phyloP scores from a whole-genome alignment of 1,284 basidiomycete genomes.

The Fomes fomentarius region DNA sequence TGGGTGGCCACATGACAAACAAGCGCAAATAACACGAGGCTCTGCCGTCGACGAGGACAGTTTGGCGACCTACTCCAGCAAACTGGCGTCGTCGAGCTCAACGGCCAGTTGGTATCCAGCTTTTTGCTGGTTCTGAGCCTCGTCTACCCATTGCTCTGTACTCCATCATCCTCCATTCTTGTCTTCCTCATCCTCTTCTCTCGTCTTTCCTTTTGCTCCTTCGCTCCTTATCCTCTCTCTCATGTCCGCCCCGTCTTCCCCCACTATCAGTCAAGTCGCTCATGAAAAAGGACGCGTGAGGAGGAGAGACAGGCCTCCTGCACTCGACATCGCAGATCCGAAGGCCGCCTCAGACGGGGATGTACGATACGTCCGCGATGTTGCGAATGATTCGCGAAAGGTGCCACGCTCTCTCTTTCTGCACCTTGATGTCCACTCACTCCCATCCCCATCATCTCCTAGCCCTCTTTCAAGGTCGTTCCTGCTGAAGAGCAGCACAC shows the following conservation, averaged over 20 bases:
- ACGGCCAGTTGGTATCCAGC: constrained; percentile 29
- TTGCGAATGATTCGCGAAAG: constrained; percentile 29
- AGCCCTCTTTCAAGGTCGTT: constrained; percentile 46
- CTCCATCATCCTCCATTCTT: constrained; percentile 18
- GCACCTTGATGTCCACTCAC: constrained; percentile 2
- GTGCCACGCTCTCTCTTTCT: constrained; percentile 20
- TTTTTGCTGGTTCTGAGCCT: constrained; percentile 21
- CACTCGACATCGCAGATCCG: constrained; percentile 36
- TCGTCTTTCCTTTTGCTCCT: constrained; percentile 36
- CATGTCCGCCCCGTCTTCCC: constrained; percentile 40
- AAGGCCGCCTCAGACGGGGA: constrained; percentile 30
- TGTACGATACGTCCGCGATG: constrained; percentile 32
- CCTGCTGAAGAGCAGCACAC: constrained; percentile 35
- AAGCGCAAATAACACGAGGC: constrained; percentile 29
- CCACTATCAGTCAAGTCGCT: constrained; percentile 31
- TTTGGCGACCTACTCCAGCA: constrained; percentile 20
- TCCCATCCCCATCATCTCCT: background rate
- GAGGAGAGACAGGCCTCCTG: constrained; percentile 41
- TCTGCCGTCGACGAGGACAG: constrained; percentile 19
- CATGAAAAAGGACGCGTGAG: constrained; percentile 36
- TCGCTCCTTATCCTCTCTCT: constrained; percentile 37
- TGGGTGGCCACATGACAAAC: constrained; percentile 22
- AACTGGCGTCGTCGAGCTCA: constrained; percentile 31
- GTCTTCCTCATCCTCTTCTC: constrained; percentile 19
- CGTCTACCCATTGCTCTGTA: constrained; percentile 16